phyloP scores from a whole-genome alignment of 495 filamentous ascomycete genomes.

The Clohesyomyces aquaticus region DNA sequence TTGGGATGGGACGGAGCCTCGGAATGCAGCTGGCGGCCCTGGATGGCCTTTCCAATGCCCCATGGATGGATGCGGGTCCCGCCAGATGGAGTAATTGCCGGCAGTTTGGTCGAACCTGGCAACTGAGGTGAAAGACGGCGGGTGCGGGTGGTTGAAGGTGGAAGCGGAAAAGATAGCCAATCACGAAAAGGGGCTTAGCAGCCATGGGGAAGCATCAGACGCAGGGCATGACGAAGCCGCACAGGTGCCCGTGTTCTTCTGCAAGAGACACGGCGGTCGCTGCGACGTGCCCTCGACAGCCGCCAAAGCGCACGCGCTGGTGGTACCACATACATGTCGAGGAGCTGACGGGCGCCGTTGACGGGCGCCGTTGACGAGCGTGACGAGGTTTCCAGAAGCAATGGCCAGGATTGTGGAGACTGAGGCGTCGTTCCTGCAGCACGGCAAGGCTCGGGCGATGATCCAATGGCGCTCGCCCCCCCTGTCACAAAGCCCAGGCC shows the following conservation, averaged over 20 bases:
- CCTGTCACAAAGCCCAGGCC: not conserved
- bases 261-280: too few species aligned
- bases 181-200: constrained; percentile 6
- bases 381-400: constrained; percentile 5
- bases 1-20: too few species aligned
- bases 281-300: too few species aligned
- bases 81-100: not conserved
- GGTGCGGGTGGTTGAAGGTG: too few species aligned
- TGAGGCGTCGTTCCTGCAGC: constrained; percentile 7
- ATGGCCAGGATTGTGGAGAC: not conserved
- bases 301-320: too few species aligned
- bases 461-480: not conserved
- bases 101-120: constrained; percentile 3
- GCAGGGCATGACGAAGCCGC: constrained; percentile 1
- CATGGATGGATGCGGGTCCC: not conserved
- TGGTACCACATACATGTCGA: too few species aligned
- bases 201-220: not conserved
- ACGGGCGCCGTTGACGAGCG: too few species aligned
- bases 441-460: not conserved
- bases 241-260: not conserved
- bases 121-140: not conserved
- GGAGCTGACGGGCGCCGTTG: too few species aligned
- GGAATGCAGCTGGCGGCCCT: too few species aligned
- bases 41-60: not conserved
- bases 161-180: constrained; percentile 14